phyloP scores from a whole-genome alignment of 1,139 yeast genomes.

The Scheffersomyces insectosa region DNA sequence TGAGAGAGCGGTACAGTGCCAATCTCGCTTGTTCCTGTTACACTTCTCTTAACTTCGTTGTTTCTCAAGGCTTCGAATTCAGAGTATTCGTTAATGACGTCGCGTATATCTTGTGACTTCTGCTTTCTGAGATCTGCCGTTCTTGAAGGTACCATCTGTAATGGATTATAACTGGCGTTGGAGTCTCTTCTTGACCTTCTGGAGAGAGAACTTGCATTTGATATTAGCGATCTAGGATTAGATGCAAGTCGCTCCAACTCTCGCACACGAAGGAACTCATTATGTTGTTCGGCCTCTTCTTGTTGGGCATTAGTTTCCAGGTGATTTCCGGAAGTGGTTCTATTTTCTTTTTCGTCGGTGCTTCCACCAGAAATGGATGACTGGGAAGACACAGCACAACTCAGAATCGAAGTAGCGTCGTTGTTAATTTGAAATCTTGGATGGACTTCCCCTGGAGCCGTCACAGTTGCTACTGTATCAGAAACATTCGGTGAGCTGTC shows the following conservation, averaged over 20 bases:
- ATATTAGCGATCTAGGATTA: slow-evolving; percentile 8
- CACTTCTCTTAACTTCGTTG: slow-evolving; percentile 4
- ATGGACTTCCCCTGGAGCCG: too few relatives aligned
- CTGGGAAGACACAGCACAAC: neutral
- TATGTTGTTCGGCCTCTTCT: slow-evolving; percentile 16
- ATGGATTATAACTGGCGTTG: slow-evolving; percentile 11
- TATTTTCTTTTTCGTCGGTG: neutral
- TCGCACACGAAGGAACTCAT: slow-evolving; percentile 20
- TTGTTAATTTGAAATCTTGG: neutral
- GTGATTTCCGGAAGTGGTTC: neutral
- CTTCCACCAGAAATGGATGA: neutral
- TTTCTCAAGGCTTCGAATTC: slow-evolving; percentile 38
- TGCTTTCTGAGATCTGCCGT: slow-evolving; percentile 40
- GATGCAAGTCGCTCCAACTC: slow-evolving; percentile 10
- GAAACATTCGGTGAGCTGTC: neutral
- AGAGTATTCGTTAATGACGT: slow-evolving; percentile 63
- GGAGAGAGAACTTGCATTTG: slow-evolving; percentile 1
- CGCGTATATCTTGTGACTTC: slow-evolving; percentile 54
- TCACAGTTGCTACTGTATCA: neutral
- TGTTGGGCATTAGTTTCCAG: neutral
- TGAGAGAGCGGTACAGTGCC: neutral
- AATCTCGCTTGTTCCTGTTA: slow-evolving; percentile 1
- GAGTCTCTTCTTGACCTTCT: slow-evolving; percentile 1
- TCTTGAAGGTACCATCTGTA: slow-evolving; percentile 23
- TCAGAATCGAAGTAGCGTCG: neutral